Evolutionary conservation across 768 basidiomycete species (phyloP).

Genomic region (Pleurotus salmoneostramineus): DNA sequence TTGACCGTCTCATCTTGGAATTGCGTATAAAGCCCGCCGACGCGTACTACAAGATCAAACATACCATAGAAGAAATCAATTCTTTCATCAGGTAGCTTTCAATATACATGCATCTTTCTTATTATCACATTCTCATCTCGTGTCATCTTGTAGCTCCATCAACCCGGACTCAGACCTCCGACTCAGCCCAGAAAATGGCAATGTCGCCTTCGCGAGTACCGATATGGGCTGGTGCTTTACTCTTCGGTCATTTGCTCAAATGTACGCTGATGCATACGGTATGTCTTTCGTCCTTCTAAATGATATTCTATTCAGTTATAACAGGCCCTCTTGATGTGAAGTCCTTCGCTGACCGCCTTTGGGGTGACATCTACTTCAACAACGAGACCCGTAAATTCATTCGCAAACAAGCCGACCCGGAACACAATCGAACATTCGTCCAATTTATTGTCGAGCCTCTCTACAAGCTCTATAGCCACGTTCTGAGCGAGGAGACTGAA

Average conservation of each 20-base stretch:
- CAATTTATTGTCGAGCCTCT: constrained; percentile 95
- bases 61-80: constrained; percentile 98
- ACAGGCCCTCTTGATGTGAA: constrained; percentile 76
- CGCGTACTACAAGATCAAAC: constrained; percentile 98
- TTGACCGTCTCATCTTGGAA: constrained; percentile 95
- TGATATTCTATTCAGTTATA: not conserved
- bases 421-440: constrained; percentile 82
- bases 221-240: constrained; percentile 99
- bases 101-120: not conserved
- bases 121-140: constrained; percentile 1
- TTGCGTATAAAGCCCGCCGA: constrained; percentile 93
- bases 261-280: constrained; percentile 96
- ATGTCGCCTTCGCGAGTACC: constrained; percentile 95
- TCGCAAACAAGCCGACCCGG: constrained; percentile 77
- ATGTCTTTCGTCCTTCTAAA: constrained; percentile 12
- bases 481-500: constrained; percentile 93
- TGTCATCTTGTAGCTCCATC: constrained; percentile 48
- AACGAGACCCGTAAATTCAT: constrained; percentile 83
- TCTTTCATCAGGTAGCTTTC: constrained; percentile 80
- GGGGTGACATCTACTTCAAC: constrained; percentile 98
- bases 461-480: constrained; percentile 95
- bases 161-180: constrained; percentile 86
- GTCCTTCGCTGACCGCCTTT: constrained; percentile 85
- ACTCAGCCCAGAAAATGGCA: constrained; percentile 91
- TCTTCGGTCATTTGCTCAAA: constrained; percentile 86